These are phyloP conservation scores for Furcasterigmium sp. DNA, from an alignment of 2,329 filamentous ascomycete species.

Conservation along the genomic window DNA sequence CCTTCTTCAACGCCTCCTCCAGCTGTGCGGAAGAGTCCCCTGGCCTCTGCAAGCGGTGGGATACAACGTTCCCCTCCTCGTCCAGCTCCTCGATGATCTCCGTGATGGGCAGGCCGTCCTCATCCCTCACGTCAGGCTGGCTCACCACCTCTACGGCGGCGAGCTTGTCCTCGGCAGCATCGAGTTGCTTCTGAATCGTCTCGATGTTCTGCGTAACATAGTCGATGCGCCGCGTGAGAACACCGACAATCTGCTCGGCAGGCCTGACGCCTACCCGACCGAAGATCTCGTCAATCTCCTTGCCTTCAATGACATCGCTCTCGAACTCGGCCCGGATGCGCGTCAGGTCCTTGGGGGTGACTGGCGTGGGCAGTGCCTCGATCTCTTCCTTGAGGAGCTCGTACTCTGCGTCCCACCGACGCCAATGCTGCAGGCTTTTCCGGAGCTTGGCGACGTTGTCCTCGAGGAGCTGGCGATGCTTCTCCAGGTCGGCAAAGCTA, in stretches of 20 bases:
- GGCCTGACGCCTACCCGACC: conserved; percentile 40
- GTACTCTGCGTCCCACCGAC: conserved; percentile 87
- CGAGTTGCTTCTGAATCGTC: conserved; percentile 68
- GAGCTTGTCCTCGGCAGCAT: conserved; percentile 63
- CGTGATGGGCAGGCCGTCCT: conserved; percentile 70
- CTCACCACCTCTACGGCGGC: conserved; percentile 55
- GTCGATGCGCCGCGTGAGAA: conserved; percentile 73
- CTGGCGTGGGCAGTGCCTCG: conserved; percentile 42
- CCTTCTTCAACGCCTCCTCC: conserved; percentile 68
- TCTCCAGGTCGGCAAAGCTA: conserved; percentile 64
- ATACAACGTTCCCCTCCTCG: conserved; percentile 80
- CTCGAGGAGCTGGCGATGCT: conserved; percentile 70
- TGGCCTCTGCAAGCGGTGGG: conserved; percentile 59
- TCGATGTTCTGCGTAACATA: conserved; percentile 81
- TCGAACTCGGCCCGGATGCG: conserved; percentile 54
- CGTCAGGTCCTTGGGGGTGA: conserved; percentile 49
- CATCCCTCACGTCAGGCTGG: conserved; percentile 57
- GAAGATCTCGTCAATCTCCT: conserved; percentile 47
- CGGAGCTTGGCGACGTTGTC: conserved; percentile 68
- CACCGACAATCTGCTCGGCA: conserved; percentile 57
- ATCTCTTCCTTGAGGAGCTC: conserved; percentile 84
- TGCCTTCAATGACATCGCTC: conserved; percentile 56
- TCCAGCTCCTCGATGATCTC: conserved; percentile 93
- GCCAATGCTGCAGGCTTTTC: conserved; percentile 80
- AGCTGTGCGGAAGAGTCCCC: conserved; percentile 64